A percentile compares a stretch with the other conserved stretches of the same genome.
phyloP scores from a whole-genome alignment of 176 grass and related monocot genomes.

The Phoenix dactylifera region DNA sequence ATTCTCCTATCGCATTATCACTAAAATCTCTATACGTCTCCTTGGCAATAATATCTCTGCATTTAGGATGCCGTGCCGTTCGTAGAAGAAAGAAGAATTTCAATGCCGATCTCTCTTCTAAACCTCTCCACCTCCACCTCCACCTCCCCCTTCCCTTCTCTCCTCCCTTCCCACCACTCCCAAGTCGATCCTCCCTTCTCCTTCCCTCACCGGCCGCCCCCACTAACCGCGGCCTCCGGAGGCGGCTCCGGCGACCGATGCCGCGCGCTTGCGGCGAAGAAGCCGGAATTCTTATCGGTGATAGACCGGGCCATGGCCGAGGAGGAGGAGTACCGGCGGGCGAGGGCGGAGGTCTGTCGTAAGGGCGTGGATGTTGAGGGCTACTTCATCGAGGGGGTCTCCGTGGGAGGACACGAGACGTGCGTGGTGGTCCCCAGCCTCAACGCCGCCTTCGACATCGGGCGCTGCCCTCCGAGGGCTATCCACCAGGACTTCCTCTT shows the following conservation, averaged over 20 bases:
- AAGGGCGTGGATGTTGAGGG: conserved; percentile 81
- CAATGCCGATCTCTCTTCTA: not conserved
- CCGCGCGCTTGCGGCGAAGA: conserved; percentile 41
- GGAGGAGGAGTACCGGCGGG: conserved; percentile 91
- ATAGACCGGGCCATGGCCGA: conserved; percentile 65
- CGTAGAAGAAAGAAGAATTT: too few species aligned
- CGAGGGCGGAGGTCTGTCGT: conserved; percentile 67
- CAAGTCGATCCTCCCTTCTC: not conserved
- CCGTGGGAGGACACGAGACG: conserved; percentile 91
- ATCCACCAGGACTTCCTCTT: conserved; percentile 83
- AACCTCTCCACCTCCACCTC: not conserved
- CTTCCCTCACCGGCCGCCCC: not conserved
- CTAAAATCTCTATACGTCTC: too few species aligned
- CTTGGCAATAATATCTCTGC: too few species aligned
- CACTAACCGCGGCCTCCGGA: not conserved
- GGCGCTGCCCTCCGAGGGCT: conserved; percentile 56
- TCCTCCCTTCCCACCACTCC: conserved; percentile 5
- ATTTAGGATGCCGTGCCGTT: too few species aligned
- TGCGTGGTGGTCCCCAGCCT: conserved; percentile 62
- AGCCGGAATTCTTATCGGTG: conserved; percentile 48
- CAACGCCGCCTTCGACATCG: conserved; percentile 89
- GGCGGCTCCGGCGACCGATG: not conserved
- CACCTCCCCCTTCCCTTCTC: conserved; percentile 18
- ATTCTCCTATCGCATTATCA: too few species aligned
- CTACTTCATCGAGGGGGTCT: conserved; percentile 72